Conservation (phyloP, 75 land plant species). For the Pinus tabuliformis region DNA sequence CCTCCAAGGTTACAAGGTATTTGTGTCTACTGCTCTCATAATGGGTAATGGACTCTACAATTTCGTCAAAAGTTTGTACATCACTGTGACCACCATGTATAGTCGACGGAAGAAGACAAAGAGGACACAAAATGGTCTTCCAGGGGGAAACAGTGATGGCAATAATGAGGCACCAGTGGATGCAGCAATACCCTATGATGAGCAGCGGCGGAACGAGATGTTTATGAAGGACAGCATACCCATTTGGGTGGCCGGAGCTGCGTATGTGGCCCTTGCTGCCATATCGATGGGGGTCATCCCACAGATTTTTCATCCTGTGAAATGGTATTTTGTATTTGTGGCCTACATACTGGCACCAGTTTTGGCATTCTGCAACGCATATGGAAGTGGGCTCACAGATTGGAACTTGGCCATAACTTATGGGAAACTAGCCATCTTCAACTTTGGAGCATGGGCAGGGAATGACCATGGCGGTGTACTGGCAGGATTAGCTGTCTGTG, state of each 20-base stretch:
- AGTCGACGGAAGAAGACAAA: conserved; percentile 4
- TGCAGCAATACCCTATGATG: neutral
- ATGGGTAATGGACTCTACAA: conserved; percentile 25
- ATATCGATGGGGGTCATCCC: conserved; percentile 32
- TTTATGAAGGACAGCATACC: conserved; percentile 45
- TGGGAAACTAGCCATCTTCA: conserved; percentile 56
- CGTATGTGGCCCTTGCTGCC: conserved; percentile 31
- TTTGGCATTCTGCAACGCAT: conserved; percentile 62
- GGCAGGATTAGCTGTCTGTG: conserved; percentile 52
- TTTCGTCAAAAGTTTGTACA: conserved; percentile 11
- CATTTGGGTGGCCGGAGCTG: conserved; percentile 17
- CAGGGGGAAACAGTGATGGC: neutral
- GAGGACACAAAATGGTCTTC: neutral
- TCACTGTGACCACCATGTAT: conserved; percentile 11
- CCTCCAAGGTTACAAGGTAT: conserved; percentile 66
- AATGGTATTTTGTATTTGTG: conserved; percentile 31
- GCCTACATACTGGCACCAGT: conserved; percentile 54
- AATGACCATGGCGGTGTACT: conserved; percentile 38
- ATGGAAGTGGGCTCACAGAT: conserved; percentile 64
- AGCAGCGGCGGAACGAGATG: conserved; percentile 14
- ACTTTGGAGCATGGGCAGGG: conserved; percentile 60
- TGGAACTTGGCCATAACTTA: conserved; percentile 60
- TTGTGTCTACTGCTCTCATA: conserved; percentile 19
- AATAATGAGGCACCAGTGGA: neutral
- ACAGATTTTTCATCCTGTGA: conserved; percentile 32